Percentiles rank a stretch among this genome's conserved stretches.
Conservation (phyloP, 139 green algal species). For the Auxenochlorella pyrenoidosa region DNA sequence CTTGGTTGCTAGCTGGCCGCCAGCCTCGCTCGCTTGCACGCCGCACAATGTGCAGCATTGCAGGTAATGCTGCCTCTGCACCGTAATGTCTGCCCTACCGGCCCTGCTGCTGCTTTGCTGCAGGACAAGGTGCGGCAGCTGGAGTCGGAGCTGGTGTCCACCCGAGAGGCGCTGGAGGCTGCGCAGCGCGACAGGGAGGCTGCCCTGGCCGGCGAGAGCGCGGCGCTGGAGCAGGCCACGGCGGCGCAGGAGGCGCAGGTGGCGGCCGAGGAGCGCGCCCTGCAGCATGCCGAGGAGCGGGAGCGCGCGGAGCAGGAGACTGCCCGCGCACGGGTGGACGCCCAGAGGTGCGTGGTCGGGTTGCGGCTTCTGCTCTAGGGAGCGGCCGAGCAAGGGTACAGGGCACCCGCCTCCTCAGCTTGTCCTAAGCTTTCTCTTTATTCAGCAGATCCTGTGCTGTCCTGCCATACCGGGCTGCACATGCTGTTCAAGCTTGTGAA, state of each 20-base stretch:
- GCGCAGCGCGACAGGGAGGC: neutral
- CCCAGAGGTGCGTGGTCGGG: conserved; percentile 3
- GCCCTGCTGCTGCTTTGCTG: neutral
- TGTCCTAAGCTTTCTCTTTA: too few relatives aligned
- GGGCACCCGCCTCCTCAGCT: too few relatives aligned
- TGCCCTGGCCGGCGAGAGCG: conserved; percentile 15
- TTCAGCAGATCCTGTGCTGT: too few relatives aligned
- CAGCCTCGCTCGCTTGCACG: too few relatives aligned
- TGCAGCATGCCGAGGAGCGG: conserved; percentile 8
- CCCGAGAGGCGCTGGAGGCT: neutral
- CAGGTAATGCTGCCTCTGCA: too few relatives aligned
- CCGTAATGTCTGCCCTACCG: too few relatives aligned
- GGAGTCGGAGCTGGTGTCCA: neutral
- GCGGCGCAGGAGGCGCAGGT: conserved; percentile 4
- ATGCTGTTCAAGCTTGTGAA: too few relatives aligned
- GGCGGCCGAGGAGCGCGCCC: conserved; percentile 7
- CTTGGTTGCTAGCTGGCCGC: too few relatives aligned
- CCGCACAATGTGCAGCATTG: too few relatives aligned
- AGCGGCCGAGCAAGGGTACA: too few relatives aligned
- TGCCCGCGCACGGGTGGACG: conserved; percentile 25
- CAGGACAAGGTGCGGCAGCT: conserved; percentile 23
- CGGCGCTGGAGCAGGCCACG: neutral
- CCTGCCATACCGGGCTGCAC: too few relatives aligned
- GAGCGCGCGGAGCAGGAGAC: conserved; percentile 16
- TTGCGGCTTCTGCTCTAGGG: neutral